These are phyloP conservation scores for Saprolegnia parasitica DNA, from an alignment of 352 stramenopile species.

Conservation along the genomic window DNA sequence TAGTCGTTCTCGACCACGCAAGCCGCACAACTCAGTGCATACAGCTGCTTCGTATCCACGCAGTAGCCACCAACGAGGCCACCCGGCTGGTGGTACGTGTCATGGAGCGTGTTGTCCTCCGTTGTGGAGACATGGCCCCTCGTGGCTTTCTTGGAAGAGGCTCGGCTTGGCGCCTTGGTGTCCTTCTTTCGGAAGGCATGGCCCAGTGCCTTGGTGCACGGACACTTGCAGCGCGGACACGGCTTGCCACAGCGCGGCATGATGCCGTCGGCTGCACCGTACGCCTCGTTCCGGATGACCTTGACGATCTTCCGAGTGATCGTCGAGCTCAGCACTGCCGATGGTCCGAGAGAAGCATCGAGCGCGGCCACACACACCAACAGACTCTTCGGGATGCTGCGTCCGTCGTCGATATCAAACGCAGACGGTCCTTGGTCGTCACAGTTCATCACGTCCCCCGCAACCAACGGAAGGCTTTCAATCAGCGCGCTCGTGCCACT, in stretches of 20 bases:
- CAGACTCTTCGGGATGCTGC: background rate
- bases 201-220: constrained; percentile 3
- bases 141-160: no score
- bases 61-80: constrained; percentile 4
- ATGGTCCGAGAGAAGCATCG: background rate
- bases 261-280: background rate
- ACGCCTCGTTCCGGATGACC: background rate
- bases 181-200: no score
- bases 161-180: no score
- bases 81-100: constrained; percentile 5
- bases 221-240: background rate
- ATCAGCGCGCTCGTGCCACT: constrained; percentile 3
- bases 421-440: background rate
- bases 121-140: no score
- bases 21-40: background rate
- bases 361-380: background rate
- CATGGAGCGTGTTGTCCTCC: background rate
- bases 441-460: background rate
- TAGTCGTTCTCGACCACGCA: background rate
- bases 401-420: background rate
- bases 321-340: background rate
- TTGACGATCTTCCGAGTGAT: background rate
- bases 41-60: background rate
- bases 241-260: background rate
- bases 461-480: background rate